Percentiles rank a stretch among this genome's conserved stretches.
Conservation (phyloP, 139 green algal genomes). For the Coelastrella sp. region DNA sequence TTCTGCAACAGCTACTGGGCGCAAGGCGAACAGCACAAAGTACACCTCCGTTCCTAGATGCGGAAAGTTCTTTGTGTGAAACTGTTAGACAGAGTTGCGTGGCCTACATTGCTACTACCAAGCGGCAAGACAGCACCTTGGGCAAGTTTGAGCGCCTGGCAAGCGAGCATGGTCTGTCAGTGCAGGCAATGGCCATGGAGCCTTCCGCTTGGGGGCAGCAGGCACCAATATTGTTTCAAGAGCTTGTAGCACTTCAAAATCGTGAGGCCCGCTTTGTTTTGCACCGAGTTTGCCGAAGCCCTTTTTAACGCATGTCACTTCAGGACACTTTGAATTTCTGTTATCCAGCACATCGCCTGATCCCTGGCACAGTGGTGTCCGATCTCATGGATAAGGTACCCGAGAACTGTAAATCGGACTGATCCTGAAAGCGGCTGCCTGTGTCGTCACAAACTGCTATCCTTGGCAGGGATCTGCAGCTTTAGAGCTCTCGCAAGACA, state of each 20-base stretch:
- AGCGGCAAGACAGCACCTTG: conserved; percentile 50
- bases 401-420: no score
- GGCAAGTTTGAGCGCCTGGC: conserved; percentile 41
- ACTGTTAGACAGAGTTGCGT: not conserved
- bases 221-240: conserved; percentile 16
- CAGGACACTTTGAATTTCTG: not conserved
- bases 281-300: not conserved
- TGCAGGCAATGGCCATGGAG: conserved; percentile 15
- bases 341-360: not conserved
- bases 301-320: no score
- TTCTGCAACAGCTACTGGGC: conserved; percentile 19
- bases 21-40: not conserved
- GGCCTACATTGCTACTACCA: conserved; percentile 47
- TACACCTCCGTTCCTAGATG: not conserved
- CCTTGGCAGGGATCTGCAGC: not conserved
- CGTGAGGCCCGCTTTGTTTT: not conserved
- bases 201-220: not conserved
- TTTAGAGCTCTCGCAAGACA: no score
- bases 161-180: not conserved
- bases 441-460: not conserved
- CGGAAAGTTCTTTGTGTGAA: not conserved
- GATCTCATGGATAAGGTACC: not conserved
- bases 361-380: not conserved
- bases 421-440: no score
- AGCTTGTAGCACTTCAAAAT: not conserved